Conservation (phyloP, 176 grass and related monocot genomes). For the Phoenix roebelenii region DNA sequence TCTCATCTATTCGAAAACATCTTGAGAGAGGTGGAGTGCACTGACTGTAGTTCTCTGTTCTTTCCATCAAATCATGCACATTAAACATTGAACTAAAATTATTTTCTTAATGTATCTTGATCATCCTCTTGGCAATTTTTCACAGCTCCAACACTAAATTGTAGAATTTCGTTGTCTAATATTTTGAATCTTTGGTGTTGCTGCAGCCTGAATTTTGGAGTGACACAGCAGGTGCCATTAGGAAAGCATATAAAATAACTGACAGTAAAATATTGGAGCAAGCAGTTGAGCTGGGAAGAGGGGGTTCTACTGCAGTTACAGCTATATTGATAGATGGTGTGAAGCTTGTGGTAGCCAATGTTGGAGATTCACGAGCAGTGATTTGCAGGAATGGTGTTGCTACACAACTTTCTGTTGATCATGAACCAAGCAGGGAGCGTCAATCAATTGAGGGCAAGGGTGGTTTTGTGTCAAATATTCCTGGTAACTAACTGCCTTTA, state of each 20-base stretch:
- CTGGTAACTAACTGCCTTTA: constrained; percentile 39
- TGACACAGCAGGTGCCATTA: constrained; percentile 52
- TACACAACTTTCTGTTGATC: constrained; percentile 75
- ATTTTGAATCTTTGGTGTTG: constrained; percentile 14
- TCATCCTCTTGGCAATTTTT: too few relatives aligned
- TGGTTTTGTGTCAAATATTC: constrained; percentile 88
- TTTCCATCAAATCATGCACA: too few relatives aligned
- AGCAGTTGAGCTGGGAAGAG: constrained; percentile 64
- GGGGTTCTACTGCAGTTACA: constrained; percentile 92
- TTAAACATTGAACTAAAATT: too few relatives aligned
- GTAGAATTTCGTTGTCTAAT: too few relatives aligned
- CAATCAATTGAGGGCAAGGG: constrained; percentile 66
- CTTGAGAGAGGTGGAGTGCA: constrained; percentile 53
- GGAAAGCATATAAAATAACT: constrained; percentile 72
- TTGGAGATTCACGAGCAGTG: constrained; percentile 93
- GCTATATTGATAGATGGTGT: constrained; percentile 73
- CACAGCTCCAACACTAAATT: too few relatives aligned
- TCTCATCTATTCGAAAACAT: constrained; percentile 89
- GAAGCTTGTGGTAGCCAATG: constrained; percentile 76
- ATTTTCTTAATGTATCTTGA: too few relatives aligned
- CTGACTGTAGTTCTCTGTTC: too few relatives aligned
- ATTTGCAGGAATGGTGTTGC: constrained; percentile 66
- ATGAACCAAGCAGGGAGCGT: constrained; percentile 67
- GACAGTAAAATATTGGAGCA: constrained; percentile 86
- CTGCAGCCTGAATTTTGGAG: constrained; percentile 82